These are phyloP conservation scores for Hymenoscyphus occultus DNA, from an alignment of 2,329 filamentous ascomycete species.

Conservation along the genomic window DNA sequence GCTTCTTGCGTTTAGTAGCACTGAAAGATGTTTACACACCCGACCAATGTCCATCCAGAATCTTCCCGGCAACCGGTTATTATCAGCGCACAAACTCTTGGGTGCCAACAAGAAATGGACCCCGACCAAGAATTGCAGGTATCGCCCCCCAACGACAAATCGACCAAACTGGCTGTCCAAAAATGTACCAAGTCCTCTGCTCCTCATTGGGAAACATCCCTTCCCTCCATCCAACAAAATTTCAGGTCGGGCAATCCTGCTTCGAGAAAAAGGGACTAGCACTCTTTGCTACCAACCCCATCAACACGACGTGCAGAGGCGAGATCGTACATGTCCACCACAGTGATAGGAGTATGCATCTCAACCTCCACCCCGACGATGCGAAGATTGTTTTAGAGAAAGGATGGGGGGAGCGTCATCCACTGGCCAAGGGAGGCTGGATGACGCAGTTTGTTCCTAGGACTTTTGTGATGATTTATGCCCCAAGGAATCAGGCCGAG, in stretches of 20 bases:
- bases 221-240: conserved; percentile 42
- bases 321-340: conserved; percentile 81
- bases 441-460: conserved; percentile 66
- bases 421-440: conserved; percentile 64
- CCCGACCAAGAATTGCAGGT: conserved; percentile 65
- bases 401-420: conserved; percentile 75
- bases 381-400: conserved; percentile 67
- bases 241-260: conserved; percentile 66
- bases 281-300: conserved; percentile 64
- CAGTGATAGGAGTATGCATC: conserved; percentile 72
- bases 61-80: conserved; percentile 56
- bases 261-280: conserved; percentile 81
- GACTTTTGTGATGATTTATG: conserved; percentile 80
- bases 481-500: conserved; percentile 67
- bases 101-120: conserved; percentile 60
- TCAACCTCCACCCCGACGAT: conserved; percentile 77
- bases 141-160: conserved; percentile 81
- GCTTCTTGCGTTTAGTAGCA: conserved; percentile 67
- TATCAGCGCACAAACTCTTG: conserved; percentile 43
- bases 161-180: conserved; percentile 57
- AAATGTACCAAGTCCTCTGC: conserved; percentile 55
- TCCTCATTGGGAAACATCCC: conserved; percentile 52
- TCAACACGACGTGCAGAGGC: conserved; percentile 71
- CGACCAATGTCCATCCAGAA: conserved; percentile 48
- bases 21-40: conserved; percentile 67